Conservation (phyloP, 257 asterid species). For the Cinchona pubescens region DNA sequence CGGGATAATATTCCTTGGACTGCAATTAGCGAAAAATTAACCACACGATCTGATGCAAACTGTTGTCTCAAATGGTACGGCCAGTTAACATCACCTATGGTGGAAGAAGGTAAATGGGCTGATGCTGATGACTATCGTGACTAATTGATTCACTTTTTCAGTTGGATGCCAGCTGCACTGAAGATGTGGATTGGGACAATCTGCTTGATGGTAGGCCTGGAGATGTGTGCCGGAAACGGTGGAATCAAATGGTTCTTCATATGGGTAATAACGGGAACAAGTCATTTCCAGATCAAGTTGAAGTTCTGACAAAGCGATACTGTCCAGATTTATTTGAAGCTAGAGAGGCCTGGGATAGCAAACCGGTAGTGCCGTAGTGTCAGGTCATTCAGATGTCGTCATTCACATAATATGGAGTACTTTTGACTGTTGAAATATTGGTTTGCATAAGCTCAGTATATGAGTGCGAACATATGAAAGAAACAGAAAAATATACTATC, state of each 20-base stretch:
- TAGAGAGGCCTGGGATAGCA: conserved; percentile 31
- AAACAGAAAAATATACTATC: too few relatives aligned
- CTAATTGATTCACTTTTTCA: conserved; percentile 22
- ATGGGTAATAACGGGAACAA: conserved; percentile 21
- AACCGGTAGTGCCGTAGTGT: conserved; percentile 22
- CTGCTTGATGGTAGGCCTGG: conserved; percentile 33
- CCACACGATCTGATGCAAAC: conserved; percentile 11
- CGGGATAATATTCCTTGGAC: conserved; percentile 33
- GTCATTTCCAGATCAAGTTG: conserved; percentile 32
- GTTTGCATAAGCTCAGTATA: too few relatives aligned
- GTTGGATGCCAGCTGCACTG: conserved; percentile 30
- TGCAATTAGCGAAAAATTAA: conserved; percentile 23
- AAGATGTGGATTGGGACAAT: conserved; percentile 35
- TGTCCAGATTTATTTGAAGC: conserved; percentile 25
- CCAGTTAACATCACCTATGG: conserved; percentile 32
- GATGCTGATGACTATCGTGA: conserved; percentile 32
- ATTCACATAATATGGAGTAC: too few relatives aligned
- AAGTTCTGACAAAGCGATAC: conserved; percentile 26
- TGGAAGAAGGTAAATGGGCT: conserved; percentile 27
- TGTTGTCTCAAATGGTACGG: conserved; percentile 32
- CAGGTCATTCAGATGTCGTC: too few relatives aligned
- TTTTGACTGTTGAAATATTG: too few relatives aligned
- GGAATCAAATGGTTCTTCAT: conserved; percentile 36
- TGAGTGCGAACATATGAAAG: too few relatives aligned
- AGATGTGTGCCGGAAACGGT: conserved; percentile 28